Base-by-base conservation (phyloP, 371 early-diverging fungal genomes). In the Syncephalastrum sp. region DNA sequence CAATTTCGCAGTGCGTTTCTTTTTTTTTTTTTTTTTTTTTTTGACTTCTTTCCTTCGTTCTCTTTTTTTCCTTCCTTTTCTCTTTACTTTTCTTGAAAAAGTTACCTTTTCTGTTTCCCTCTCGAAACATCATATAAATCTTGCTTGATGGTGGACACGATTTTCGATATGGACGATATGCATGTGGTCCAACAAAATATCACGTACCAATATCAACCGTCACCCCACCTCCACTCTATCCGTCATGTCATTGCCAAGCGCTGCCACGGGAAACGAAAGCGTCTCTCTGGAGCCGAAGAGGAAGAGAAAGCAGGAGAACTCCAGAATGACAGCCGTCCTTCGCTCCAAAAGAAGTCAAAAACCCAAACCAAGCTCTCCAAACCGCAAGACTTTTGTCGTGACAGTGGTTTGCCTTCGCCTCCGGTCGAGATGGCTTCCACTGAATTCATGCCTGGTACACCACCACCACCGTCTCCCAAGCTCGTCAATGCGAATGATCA, bases 361-460 rank as follows among this genome's bases (percentile, higher is more conserved):
- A 51, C 50, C 19, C 50, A 58, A 43, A 38, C 21, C 52, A 50
- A 51, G 27, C 45, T 24, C 25, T n/a, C 43, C 23, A 29, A 29
- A 29, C 44, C 21, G 17, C 43, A 53, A 23, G 43, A 43, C 44
- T 19, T 41, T 12, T 29, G 29, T 29, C 29, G 29, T 29, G 15
- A 27, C 27, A 53, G 57, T 43, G 63, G 63, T 14, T 29, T 62
- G 38, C 63, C 63, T 4, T 57, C 57, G 16, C 63, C 63, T 4
- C 63, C 63, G 52, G 54, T 57, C 15, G 63, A 62, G 19, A 57
- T 29, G 29, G 29, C 7, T 47, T 47, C 53, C 63, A 38, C 6
- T 17, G 44, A 23, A 44, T 29, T 29, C 29, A 1, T 29, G 29
- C 29, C 29, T 29, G 29, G 29, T 3, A 29, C 29, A 29, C 29